phyloP scores from a whole-genome alignment of 306 rosid species.

The Pyrus betulifolia region DNA sequence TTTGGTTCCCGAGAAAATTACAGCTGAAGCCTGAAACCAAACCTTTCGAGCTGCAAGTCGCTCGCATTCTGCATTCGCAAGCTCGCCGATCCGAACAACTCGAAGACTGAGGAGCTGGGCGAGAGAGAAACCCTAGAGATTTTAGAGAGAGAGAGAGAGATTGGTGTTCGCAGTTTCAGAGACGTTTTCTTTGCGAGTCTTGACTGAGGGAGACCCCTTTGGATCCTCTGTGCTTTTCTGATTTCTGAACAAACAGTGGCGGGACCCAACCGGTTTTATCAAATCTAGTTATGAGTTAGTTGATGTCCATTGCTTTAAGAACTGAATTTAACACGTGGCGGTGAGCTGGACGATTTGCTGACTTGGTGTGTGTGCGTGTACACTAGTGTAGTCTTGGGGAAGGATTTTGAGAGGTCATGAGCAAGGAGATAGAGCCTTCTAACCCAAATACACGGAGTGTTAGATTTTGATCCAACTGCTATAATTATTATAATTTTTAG shows the following conservation, averaged over 20 bases:
- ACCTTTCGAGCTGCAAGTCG: conserved; percentile 11
- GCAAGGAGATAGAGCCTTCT: too few relatives aligned
- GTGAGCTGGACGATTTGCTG: neutral
- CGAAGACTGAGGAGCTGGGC: neutral
- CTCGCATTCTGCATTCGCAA: conserved; percentile 22
- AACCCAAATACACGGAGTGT: too few relatives aligned
- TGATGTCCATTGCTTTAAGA: conserved; percentile 23
- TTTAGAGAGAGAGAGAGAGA: neutral
- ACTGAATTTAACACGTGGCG: conserved; percentile 18
- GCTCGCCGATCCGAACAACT: conserved; percentile 17
- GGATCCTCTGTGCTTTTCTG: neutral
- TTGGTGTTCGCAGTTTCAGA: conserved; percentile 5
- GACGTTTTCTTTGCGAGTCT: conserved; percentile 16
- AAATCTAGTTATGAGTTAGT: conserved; percentile 31
- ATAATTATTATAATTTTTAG: too few relatives aligned
- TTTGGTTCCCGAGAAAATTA: conserved; percentile 5
- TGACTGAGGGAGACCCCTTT: conserved; percentile 19
- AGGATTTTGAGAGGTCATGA: too few relatives aligned
- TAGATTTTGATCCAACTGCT: too few relatives aligned
- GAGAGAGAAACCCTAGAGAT: neutral
- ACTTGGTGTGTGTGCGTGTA: too few relatives aligned
- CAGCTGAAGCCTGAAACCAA: neutral
- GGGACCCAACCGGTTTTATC: conserved; percentile 35
- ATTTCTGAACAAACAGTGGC: conserved; percentile 5
- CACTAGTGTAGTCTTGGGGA: too few relatives aligned